Percentiles rank a stretch among this genome's conserved stretches.
These are phyloP conservation scores for Globisporangium lucens DNA, from an alignment of 352 stramenopile genomes.

Conservation along the genomic window DNA sequence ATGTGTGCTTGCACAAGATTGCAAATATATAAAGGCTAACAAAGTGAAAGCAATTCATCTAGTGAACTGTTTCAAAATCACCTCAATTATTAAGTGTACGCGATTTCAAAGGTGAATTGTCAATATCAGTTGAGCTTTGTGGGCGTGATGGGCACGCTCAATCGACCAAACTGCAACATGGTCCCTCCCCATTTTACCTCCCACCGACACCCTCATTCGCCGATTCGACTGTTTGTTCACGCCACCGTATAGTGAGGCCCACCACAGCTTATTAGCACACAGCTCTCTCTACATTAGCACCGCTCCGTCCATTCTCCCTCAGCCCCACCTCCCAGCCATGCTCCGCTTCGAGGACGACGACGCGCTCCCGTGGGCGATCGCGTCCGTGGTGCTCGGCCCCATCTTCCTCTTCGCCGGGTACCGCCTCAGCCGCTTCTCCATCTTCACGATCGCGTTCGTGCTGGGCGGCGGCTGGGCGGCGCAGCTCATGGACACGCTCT, in stretches of 20 bases:
- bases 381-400: neutral
- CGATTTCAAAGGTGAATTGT: neutral
- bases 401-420: neutral
- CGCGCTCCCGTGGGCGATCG: neutral
- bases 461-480: neutral
- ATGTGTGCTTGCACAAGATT: neutral
- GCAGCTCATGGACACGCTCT: neutral
- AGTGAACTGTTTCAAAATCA: neutral
- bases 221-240: neutral
- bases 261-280: neutral
- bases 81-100: neutral
- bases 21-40: neutral
- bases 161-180: constrained; percentile 1
- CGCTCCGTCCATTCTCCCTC: neutral
- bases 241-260: neutral
- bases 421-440: neutral
- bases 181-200: neutral
- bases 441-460: neutral
- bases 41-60: neutral
- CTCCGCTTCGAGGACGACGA: neutral
- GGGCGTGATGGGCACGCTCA: neutral
- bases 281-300: too few species aligned
- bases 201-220: neutral
- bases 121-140: neutral
- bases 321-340: neutral